Base-by-base conservation (phyloP, 208 protist species). In the Trypanosoma avium region DNA sequence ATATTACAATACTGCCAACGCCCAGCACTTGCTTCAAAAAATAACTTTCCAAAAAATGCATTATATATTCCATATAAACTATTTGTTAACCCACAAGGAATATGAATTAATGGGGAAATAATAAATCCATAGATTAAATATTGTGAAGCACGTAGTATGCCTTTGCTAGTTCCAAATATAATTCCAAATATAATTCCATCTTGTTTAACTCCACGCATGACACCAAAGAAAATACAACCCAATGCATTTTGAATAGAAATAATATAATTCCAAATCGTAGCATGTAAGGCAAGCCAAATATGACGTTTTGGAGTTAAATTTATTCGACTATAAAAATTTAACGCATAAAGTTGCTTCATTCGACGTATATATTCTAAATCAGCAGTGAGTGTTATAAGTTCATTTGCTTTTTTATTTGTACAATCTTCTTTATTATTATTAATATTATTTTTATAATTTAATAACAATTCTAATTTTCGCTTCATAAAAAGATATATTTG, bases 241-340 rank as follows among this genome's bases (percentile, higher is more conserved):
- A 75, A n/a, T 26, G 81, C 81, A 61, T 95, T 89, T 58, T 80
- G 75, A 33, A 66, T 24, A 2, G 68, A 79, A 45, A 93, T 65
- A 5, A 75, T 46, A 4, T 26, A 42, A 73, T 95, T 95, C 86
- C 89, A 95, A 47, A 79, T 0, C 3, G 85, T 50, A 30, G 82
- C 69, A 47, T 84, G 92, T 0, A 89, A 24, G 4, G 83, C 72
- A 36, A 77, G 59, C 54, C 79, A 73, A 27, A 95, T 68, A 49
- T 95, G 71, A 9, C 82, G 81, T 60, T 90, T 90, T 4, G 89
- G 89, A 17, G 61, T 88, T 26, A 95, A 57, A 61, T 83, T 90
- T 33, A 95, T 68, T 3, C 86, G 76, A 36, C 77, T 80, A 70
- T 95, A 92, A 76, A 90, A 91, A 72, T 90, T 89, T 27, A 95